These are phyloP conservation scores for Pyrenula massariospora DNA, from an alignment of 495 filamentous ascomycete species.

Conservation along the genomic window DNA sequence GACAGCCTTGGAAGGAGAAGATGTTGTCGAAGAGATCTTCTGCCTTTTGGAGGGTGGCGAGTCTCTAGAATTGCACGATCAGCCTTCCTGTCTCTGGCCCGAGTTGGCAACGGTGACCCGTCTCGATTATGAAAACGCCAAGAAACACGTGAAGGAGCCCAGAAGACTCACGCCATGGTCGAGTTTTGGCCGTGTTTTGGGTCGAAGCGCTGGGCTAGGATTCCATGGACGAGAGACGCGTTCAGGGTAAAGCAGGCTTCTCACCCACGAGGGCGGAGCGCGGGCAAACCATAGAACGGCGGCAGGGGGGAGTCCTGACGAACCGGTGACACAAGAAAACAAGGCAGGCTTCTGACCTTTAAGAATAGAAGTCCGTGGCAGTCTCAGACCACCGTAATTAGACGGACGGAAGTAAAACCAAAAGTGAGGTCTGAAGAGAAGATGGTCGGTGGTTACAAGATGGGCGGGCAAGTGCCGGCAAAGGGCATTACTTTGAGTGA, in stretches of 20 bases:
- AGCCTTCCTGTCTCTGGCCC: not conserved
- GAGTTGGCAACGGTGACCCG: too few species aligned
- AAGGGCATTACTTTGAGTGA: not conserved
- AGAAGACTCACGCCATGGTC: not conserved
- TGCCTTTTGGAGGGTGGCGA: conserved; percentile 18
- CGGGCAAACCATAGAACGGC: not conserved
- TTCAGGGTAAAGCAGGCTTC: not conserved
- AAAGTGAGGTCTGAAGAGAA: not conserved
- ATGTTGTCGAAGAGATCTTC: conserved; percentile 4
- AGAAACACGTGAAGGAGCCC: not conserved
- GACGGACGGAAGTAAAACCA: not conserved
- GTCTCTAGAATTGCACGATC: conserved; percentile 8
- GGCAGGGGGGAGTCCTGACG: not conserved
- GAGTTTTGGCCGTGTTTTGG: not conserved
- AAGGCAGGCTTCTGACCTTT: not conserved
- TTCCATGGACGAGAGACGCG: not conserved
- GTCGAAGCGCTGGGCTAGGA: not conserved
- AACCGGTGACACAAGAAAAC: not conserved
- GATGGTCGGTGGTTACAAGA: not conserved
- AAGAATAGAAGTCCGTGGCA: not conserved
- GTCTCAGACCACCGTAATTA: not conserved
- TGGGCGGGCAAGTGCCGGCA: not conserved
- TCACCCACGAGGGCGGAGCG: not conserved
- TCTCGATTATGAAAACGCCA: not conserved
- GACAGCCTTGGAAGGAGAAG: conserved; percentile 23